phyloP scores from a whole-genome alignment of 148 eudicot genomes.

The Arbutus unedo region DNA sequence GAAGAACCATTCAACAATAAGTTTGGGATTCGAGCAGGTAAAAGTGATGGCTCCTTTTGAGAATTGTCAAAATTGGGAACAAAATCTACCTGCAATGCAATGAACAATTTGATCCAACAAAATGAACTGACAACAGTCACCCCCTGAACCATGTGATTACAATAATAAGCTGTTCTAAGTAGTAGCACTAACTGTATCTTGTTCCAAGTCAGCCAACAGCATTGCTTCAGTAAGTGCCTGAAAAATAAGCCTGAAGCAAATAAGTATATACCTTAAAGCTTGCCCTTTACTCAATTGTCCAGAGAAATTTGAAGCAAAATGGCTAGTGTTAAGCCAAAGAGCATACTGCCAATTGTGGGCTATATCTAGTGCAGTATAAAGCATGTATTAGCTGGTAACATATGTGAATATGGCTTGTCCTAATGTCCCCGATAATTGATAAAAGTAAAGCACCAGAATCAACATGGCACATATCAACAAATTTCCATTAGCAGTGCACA shows the following conservation, averaged over 20 bases:
- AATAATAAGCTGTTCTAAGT: background rate
- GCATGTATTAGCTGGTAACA: background rate
- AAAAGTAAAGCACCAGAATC: background rate
- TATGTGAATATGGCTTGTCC: background rate
- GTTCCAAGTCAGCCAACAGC: slow-evolving; percentile 92
- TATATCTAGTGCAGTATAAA: background rate
- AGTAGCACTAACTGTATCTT: slow-evolving; percentile 67
- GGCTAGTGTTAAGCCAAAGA: background rate
- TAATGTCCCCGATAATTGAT: background rate
- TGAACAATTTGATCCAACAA: background rate
- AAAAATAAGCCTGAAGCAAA: slow-evolving; percentile 23
- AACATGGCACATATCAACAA: background rate
- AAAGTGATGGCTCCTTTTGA: slow-evolving; percentile 84
- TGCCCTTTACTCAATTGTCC: background rate
- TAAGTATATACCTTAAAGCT: slow-evolving; percentile 18
- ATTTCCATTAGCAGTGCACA: background rate
- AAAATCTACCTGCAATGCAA: slow-evolving; percentile 79
- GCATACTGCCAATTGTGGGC: background rate
- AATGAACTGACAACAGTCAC: background rate
- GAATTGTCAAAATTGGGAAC: slow-evolving; percentile 90
- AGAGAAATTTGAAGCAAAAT: background rate
- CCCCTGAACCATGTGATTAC: background rate
- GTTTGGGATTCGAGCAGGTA: slow-evolving; percentile 87
- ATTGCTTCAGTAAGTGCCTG: slow-evolving; percentile 95
- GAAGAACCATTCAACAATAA: slow-evolving; percentile 88